Evolutionary conservation across 176 grass and related monocot genomes (phyloP).

Genomic region (Oryza glaberrima): DNA sequence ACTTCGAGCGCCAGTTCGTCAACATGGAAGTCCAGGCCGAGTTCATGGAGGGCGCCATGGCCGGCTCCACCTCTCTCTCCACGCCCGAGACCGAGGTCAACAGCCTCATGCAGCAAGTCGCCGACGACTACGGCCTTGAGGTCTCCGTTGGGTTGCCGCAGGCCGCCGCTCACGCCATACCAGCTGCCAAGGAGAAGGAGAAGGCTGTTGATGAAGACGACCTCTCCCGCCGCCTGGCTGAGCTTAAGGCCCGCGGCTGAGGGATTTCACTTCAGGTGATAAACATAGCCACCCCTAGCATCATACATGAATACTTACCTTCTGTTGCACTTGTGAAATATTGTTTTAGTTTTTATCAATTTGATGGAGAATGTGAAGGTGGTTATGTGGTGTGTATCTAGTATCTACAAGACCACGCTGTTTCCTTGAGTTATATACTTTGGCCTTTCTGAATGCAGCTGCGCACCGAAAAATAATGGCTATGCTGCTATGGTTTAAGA

Average conservation of each 20-base stretch:
- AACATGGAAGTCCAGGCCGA: constrained; percentile 99
- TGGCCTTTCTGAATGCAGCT: background rate
- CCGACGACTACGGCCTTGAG: constrained; percentile 95
- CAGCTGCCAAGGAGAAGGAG: constrained; percentile 81
- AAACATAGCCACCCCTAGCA: background rate
- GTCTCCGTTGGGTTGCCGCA: constrained; percentile 84
- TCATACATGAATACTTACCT: background rate
- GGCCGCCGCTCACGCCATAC: constrained; percentile 74
- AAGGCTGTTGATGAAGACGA: constrained; percentile 88
- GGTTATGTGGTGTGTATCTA: background rate
- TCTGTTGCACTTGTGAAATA: background rate
- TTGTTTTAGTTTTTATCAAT: background rate
- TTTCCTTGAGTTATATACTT: background rate
- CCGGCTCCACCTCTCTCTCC: constrained; percentile 78
- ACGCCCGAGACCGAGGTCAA: constrained; percentile 97
- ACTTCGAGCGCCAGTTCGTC: constrained; percentile 86
- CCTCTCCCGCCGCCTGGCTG: constrained; percentile 76
- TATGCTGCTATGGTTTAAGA: background rate
- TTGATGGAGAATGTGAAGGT: background rate
- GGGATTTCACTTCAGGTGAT: constrained; percentile 39
- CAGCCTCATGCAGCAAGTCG: constrained; percentile 97
- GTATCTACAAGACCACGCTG: background rate
- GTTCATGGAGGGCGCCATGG: constrained; percentile 99
- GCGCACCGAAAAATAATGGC: background rate
- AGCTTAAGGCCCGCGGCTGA: constrained; percentile 82